phyloP scores from a whole-genome alignment of 2,329 filamentous ascomycete genomes.

The Xylaria sp. region DNA sequence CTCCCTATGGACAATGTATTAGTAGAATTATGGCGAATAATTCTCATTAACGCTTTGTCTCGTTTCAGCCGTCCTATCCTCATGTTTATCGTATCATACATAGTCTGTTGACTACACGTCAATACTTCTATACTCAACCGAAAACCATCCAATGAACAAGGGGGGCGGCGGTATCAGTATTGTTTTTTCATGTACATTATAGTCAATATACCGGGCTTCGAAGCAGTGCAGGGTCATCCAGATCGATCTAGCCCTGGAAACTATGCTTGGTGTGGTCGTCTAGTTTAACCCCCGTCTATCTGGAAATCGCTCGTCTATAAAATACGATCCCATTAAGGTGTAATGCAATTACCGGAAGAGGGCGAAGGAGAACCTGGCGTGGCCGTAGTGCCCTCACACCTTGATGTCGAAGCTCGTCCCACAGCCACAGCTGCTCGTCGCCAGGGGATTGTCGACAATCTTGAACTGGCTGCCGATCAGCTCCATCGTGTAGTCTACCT shows the following conservation, averaged over 20 bases:
- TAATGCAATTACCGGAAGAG: neutral
- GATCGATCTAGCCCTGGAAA: neutral
- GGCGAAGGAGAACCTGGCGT: neutral
- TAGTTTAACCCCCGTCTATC: conserved; percentile 11
- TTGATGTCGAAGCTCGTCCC: conserved; percentile 98
- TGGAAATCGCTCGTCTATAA: conserved; percentile 3
- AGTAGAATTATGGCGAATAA: neutral
- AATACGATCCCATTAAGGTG: neutral
- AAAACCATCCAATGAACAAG: no score
- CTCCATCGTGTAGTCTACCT: conserved; percentile 96
- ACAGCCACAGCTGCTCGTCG: conserved; percentile 95
- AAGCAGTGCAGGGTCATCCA: neutral
- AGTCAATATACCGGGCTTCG: neutral
- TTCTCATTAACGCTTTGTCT: neutral
- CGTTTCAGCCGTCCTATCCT: neutral
- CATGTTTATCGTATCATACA: conserved; percentile 15
- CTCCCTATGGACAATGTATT: neutral
- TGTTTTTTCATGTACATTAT: neutral
- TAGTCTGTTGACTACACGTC: neutral
- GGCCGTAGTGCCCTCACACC: conserved; percentile 53
- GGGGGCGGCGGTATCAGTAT: neutral
- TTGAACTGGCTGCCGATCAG: conserved; percentile 89
- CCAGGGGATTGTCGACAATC: conserved; percentile 91
- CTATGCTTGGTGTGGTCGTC: conserved; percentile 5
- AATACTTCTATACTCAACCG: neutral